Evolutionary conservation across 495 filamentous ascomycete species (phyloP).

Genomic region (Darksidea phi): DNA sequence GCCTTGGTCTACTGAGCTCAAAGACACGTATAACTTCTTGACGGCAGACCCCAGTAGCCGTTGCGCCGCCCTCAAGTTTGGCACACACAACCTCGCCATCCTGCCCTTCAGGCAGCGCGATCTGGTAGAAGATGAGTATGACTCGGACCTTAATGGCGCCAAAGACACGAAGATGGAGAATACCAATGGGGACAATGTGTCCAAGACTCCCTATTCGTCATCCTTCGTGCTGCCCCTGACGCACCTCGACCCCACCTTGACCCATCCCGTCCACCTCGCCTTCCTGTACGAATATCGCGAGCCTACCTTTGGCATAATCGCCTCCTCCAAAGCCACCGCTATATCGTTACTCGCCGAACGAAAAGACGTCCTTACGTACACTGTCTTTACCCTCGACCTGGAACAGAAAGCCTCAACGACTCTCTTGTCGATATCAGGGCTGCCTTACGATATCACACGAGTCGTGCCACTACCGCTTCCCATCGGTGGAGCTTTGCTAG

Average conservation of each 20-base stretch:
- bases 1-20: constrained; percentile 71
- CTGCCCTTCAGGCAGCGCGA: constrained; percentile 93
- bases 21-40: constrained; percentile 70
- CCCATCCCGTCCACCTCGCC: constrained; percentile 83
- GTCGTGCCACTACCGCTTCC: constrained; percentile 81
- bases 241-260: constrained; percentile 78
- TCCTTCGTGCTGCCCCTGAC: constrained; percentile 88
- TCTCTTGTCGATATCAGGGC: constrained; percentile 75
- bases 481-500: constrained; percentile 80
- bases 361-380: constrained; percentile 81
- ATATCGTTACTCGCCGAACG: constrained; percentile 69
- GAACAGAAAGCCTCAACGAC: constrained; percentile 92
- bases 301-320: constrained; percentile 93
- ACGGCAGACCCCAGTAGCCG: constrained; percentile 86
- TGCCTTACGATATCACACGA: constrained; percentile 87
- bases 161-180: constrained; percentile 29
- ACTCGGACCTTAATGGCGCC: constrained; percentile 67
- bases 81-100: constrained; percentile 82
- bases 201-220: constrained; percentile 77
- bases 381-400: constrained; percentile 91
- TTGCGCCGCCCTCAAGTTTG: constrained; percentile 92
- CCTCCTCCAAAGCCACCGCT: constrained; percentile 68
- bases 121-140: constrained; percentile 86
- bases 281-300: constrained; percentile 97
- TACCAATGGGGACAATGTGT: constrained; percentile 46